Conservation (phyloP, 139 green algal genomes). For the Closterium sp. region DNA sequence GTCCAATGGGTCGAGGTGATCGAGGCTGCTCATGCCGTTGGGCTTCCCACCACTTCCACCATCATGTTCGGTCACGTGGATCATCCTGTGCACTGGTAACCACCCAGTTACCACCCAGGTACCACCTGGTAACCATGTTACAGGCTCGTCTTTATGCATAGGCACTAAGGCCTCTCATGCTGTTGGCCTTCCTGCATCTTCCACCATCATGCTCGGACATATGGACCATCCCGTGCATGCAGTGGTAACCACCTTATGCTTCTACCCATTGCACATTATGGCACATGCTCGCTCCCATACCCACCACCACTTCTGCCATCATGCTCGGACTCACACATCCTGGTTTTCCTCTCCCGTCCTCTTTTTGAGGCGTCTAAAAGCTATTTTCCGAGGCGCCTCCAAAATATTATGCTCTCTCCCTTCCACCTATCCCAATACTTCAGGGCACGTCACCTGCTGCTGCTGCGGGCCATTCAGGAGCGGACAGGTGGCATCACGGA, state of each 20-base stretch:
- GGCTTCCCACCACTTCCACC: slow-evolving; percentile 78
- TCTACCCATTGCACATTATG: too few relatives aligned
- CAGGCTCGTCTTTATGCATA: too few relatives aligned
- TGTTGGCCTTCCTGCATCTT: slow-evolving; percentile 75
- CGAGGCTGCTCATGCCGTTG: slow-evolving; percentile 69
- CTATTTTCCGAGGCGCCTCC: too few relatives aligned
- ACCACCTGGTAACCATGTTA: too few relatives aligned
- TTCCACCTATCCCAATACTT: not conserved
- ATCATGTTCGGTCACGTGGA: slow-evolving; percentile 90
- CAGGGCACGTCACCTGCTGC: slow-evolving; percentile 74
- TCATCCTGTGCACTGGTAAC: slow-evolving; percentile 28
- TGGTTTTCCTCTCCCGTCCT: not conserved
- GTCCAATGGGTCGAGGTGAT: slow-evolving; percentile 70
- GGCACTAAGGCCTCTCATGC: slow-evolving; percentile 63
- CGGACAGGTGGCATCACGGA: slow-evolving; percentile 73
- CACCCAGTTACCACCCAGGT: too few relatives aligned
- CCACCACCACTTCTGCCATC: slow-evolving; percentile 79
- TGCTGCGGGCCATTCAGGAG: slow-evolving; percentile 60
- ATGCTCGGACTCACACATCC: slow-evolving; percentile 69
- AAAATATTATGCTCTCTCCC: too few relatives aligned
- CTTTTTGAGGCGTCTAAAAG: too few relatives aligned
- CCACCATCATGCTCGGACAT: slow-evolving; percentile 88
- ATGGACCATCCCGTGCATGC: slow-evolving; percentile 53
- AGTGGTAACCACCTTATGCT: too few relatives aligned
- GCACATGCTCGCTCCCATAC: too few relatives aligned